These are phyloP conservation scores for Phytopythium boreale DNA, from an alignment of 352 stramenopile species.

Conservation along the genomic window DNA sequence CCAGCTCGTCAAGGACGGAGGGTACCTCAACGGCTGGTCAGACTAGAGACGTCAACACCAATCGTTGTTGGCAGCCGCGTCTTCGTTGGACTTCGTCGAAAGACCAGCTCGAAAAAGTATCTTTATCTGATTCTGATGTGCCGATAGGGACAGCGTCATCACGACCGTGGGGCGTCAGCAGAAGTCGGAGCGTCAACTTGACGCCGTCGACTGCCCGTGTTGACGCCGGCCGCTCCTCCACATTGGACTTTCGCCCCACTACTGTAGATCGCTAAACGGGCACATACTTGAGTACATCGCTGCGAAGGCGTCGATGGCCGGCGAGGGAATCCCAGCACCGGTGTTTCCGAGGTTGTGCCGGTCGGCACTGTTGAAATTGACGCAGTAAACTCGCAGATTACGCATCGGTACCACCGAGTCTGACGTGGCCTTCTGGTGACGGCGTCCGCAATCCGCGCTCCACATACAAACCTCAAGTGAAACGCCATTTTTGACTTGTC, in stretches of 20 bases:
- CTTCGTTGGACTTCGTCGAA: not conserved
- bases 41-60: not conserved
- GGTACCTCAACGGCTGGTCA: not conserved
- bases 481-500: not conserved
- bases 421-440: not conserved
- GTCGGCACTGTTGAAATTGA: not conserved
- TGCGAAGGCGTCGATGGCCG: too few relatives aligned
- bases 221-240: not conserved
- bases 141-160: not conserved
- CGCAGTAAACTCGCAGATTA: not conserved
- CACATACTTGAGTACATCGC: too few relatives aligned
- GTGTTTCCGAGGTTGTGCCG: not conserved
- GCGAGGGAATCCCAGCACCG: not conserved
- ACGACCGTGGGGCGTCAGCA: not conserved
- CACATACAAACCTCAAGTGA: not conserved
- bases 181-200: not conserved
- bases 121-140: not conserved
- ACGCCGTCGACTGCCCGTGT: not conserved
- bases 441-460: not conserved
- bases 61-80: too few relatives aligned
- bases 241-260: not conserved
- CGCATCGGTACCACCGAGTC: constrained; percentile 1
- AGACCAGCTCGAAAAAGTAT: not conserved
- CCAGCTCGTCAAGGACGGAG: constrained; percentile 6
- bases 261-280: too few relatives aligned